Evolutionary conservation across 2,329 filamentous ascomycete species (phyloP).

Genomic region (Thelonectria blattea): DNA sequence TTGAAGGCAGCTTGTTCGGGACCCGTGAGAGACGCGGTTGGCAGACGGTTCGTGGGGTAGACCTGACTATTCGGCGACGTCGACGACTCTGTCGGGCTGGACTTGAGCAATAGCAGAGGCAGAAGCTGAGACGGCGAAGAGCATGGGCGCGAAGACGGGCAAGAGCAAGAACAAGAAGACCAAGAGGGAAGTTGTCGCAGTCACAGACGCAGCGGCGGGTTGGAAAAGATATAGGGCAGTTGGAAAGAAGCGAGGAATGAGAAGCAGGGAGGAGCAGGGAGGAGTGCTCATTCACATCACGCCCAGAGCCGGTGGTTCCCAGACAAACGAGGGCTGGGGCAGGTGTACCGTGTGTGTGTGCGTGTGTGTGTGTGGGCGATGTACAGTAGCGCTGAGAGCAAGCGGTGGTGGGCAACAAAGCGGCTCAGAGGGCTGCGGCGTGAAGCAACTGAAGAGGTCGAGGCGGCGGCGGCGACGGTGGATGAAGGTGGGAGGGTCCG

Average conservation of each 20-base stretch:
- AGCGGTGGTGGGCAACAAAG: constrained; percentile 3
- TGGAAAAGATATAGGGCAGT: not conserved
- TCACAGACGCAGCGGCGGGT: constrained; percentile 1
- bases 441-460: not conserved
- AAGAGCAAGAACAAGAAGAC: not conserved
- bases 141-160: constrained; percentile 1
- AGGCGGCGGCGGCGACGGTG: constrained; percentile 8
- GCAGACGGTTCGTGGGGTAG: constrained; percentile 17
- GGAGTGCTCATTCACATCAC: constrained; percentile 24
- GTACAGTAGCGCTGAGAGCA: constrained; percentile 1
- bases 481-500: not conserved
- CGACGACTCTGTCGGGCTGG: constrained; percentile 12
- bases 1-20: constrained; percentile 1
- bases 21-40: constrained; percentile 13
- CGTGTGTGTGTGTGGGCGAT: not conserved
- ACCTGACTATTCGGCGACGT: constrained; percentile 16
- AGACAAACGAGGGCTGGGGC: constrained; percentile 15
- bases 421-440: not conserved
- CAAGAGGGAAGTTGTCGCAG: not conserved
- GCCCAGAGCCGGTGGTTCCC: constrained; percentile 5
- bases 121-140: constrained; percentile 9
- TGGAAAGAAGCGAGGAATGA: not conserved
- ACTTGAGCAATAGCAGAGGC: not conserved
- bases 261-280: constrained; percentile 9
- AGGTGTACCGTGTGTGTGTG: not conserved